phyloP scores from a whole-genome alignment of 306 rosid genomes.

The Malus sieversii region DNA sequence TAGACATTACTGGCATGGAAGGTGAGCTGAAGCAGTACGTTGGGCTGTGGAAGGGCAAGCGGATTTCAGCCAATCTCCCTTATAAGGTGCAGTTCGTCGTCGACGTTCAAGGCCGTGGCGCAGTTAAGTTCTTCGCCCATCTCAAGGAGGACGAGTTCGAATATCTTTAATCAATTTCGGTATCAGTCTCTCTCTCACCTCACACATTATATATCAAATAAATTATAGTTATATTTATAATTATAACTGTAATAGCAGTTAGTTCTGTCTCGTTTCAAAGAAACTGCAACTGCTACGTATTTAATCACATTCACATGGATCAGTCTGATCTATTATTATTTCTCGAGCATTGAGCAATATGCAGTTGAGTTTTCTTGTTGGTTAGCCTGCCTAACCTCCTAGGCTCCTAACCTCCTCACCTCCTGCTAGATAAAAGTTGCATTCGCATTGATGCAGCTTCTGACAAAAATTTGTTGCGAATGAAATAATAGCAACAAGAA shows the following conservation, averaged over 20 bases:
- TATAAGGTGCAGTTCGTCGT: conserved; percentile 62
- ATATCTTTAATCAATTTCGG: conserved; percentile 21
- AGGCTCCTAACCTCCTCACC: background rate
- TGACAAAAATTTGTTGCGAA: background rate
- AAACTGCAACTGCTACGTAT: background rate
- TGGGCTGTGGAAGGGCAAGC: conserved; percentile 75
- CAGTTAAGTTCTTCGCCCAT: conserved; percentile 77
- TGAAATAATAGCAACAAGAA: background rate
- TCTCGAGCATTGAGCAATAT: background rate
- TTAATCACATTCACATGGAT: background rate
- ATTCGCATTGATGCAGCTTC: background rate
- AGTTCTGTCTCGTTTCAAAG: background rate
- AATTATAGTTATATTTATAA: too few species aligned
- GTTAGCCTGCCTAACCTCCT: background rate
- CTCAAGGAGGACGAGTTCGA: conserved; percentile 93
- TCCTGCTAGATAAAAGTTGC: background rate
- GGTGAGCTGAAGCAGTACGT: conserved; percentile 82
- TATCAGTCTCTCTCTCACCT: background rate
- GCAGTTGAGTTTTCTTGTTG: background rate
- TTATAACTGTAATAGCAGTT: background rate
- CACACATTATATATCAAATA: background rate
- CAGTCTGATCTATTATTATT: background rate
- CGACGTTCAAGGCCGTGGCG: conserved; percentile 65
- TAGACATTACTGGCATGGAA: conserved; percentile 65
- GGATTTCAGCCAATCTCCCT: conserved; percentile 84